Base-by-base conservation (phyloP, 495 filamentous ascomycete genomes). In the Diplogelasinospora grovesii region DNA sequence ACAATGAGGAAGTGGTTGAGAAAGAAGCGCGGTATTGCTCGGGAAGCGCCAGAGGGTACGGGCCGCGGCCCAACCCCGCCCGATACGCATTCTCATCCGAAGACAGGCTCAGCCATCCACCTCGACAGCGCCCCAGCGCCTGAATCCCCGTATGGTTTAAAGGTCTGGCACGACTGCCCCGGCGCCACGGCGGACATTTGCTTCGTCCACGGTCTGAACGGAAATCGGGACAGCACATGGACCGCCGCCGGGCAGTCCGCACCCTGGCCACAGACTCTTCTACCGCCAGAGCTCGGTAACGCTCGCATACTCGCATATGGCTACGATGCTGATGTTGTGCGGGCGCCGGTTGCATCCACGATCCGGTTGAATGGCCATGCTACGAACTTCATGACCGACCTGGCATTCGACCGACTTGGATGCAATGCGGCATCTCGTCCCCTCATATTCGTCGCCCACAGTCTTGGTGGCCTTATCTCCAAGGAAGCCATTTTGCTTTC, bases 401-500 rank as follows among this genome's bases (percentile, higher is more conserved):
- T 54, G 15, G 35, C 37, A 13, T 22, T 24, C 10, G 36, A 49
- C 23, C 43, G 41, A 26, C n/a, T 6, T 11, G 1, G n/a, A 22
- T 8, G 23, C 36, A 27, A 37, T 13, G 41, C 39, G 10, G 22
- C 49, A 11, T 42, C 23, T 27, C 55, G 49, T 7, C 52, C 54
- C 16, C 41, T 59, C 20, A 46, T 61, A 16, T 53, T 61, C 19
- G 42, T 61, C 22, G 66, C 41, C 48, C 49, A 60, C 13, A 61
- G 53, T 29, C 61, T 75, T 30, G 49, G 43, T 23, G 68, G 70
- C 26, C 57, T 74, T 0, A 61, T 73, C 11, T 65, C 58, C 46
- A 53, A 71, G 27, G 5, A 52, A 25, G 56, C 45, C 32, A 41
- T 52, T 29, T 40, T 53, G 1, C 40, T 43, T 19, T 50, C 50